Evolutionary conservation across 1,139 yeast species (phyloP), one percentile per base, ranked within the genome.

Genomic region (Ogataea hybrid): DNA sequence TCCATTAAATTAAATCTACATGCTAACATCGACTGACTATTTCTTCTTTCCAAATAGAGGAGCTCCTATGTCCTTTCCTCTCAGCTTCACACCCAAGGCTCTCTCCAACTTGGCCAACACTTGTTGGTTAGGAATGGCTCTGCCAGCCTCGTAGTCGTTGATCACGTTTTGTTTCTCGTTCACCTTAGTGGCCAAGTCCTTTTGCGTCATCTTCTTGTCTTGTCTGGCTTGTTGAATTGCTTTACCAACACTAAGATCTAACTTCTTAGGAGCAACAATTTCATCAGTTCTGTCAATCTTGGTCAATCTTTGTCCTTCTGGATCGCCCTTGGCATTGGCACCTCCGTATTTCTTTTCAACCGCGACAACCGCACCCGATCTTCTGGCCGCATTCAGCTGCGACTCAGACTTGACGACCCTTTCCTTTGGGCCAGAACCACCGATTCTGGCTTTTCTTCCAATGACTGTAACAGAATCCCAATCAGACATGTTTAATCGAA

Each of bases 121-220:
- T 69, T 89, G 97, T 72, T 94, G 98, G 71, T 87, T 90, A 47
- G 98, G 98, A 52, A 86, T 81, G 41, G 96, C 98, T 64, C 96
- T 81, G 46, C 96, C 97, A 43, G 95, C 89, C 71, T 92, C 98
- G 68, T 92, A 92, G 63, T 92, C 98, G 69, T 89, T 90, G 60
- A 92, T 82, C 48, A 92, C 87, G 53, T 84, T 88, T 46, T 97
- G 97, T 73, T 92, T 92, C 70, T 92, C 98, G 65, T 89, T 90
- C 62, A 92, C 79, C 65, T 83, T 85, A 49, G 96, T 88, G 57
- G 98, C 98, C 59, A 92, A 76, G 56, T 92, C 98, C 75, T 92
- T 92, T 68, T 92, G 98, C 9, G 97, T 85, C 61, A 89, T 64
- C 58, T 79, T 79, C 77, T 89, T 89, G 51, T 87, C 97, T 60